Evolutionary conservation across 805 yeast genomes (phyloP), one percentile per base, ranked within the genome.

Genomic region (Saturnispora quitensis): DNA sequence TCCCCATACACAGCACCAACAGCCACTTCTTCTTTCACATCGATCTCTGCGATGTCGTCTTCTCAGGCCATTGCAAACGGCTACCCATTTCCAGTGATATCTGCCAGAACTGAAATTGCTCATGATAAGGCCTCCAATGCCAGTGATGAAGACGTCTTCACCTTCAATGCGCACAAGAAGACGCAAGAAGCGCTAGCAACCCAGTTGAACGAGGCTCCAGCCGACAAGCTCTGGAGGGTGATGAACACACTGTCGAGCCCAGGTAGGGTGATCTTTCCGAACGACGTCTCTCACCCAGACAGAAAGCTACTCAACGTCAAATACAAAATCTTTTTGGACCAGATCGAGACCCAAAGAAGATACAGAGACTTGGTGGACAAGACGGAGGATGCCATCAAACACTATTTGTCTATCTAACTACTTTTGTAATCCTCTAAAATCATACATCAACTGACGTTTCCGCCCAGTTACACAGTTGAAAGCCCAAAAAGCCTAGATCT

Each of bases 161-260:
- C 84, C 9, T 84, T 84, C 62, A 85, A 85, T 31, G 69, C 87
- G 5, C 77, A 76, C 62, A 73, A 70, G 36, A 73, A 73, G 40
- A 76, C 75, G 18, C 84, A 80, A 58, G 76, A 78, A 60, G 76
- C 72, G 18, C 73, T 78, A 48, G 72, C 77, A 6, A 70, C 71
- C 54, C 7, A 20, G n/a, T 49, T 31, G 3, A 28, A 45, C 4
- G 56, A 51, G 18, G 61, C 64, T 40, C 68, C 78, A 3, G 87
- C 87, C 34, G 82, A 81, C 56, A 76, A 74, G 51, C 72, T 93
- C 53, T 91, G 98, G 98, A 78, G 81, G 36, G 81, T 85, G 38
- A 93, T 93, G 99, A 77, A 78, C 58, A 75, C 76, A 55, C 75
- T 90, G 73, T 84, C 96, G 1, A 91, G 95, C 7, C 80, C 84